Base-by-base conservation (phyloP, 495 filamentous ascomycete species). In the Aspergillus conjunctus region DNA sequence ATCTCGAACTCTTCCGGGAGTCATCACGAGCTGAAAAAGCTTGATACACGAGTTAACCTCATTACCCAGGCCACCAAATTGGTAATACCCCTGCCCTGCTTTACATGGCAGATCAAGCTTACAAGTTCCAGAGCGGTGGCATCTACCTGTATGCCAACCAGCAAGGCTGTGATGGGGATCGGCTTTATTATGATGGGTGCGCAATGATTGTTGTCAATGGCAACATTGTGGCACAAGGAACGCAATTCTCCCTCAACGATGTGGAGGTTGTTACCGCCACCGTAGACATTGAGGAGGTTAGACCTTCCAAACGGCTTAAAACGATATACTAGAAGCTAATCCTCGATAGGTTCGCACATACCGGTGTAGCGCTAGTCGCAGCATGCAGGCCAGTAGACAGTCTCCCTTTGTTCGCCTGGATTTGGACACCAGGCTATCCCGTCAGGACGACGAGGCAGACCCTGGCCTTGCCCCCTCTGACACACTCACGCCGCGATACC, bases 241-340 rank as follows among this genome's bases (percentile, higher is more conserved):
- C 83, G 3, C 90, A 91, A 67, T 95, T 93, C 73, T 85, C 80
- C 7, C 72, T 96, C 15, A 82, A 85, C 26, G 91, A 94, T 59
- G 89, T 94, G n/a, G 91, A 95, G 66, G 90, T 96, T 12, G 74
- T 91, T 34, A 90, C 87, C 3, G 91, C 92, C 8, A 91, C 88
- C 3, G 80, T 93, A 4, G 91, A 95, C 59, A 80, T 96, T 4
- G 90, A 93, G 67, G 87, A 91, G 58, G 88, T 93, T 5, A 69
- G 88, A 1, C 22, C 26, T 1, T 20, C 17, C 71, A 26, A 2
- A 5, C 73, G 1, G 15, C 15, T 26, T 10, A 18, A 15, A 21
- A 12, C 11, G 0, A 1, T 30, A 32, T 2, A 5, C 8, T 3
- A 43, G 10, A 22, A 22, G 14, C 41, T 61, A 54, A 71, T 21